These are phyloP conservation scores for Lumnitzera racemosa DNA, from an alignment of 345 rosid species.

Conservation along the genomic window DNA sequence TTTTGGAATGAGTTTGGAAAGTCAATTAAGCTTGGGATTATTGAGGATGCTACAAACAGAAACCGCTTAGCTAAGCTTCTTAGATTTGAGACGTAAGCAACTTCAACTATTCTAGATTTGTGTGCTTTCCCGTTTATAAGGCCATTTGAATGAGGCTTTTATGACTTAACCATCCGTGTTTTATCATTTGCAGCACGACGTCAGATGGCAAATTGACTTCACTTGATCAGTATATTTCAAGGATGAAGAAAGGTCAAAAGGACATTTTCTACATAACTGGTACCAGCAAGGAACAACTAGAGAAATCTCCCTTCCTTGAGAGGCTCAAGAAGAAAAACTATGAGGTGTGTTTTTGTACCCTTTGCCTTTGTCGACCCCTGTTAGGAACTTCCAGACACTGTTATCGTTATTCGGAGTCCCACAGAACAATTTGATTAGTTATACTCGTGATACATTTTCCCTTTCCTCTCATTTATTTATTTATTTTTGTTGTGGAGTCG, in stretches of 20 bases:
- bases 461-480: not conserved
- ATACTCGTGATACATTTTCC: not conserved
- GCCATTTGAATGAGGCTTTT: conserved; percentile 1
- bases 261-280: conserved; percentile 98
- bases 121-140: not conserved
- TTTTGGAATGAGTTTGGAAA: conserved; percentile 99
- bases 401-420: no score
- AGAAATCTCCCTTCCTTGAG: conserved; percentile 94
- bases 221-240: conserved; percentile 88
- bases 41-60: conserved; percentile 94
- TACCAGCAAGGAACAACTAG: conserved; percentile 80
- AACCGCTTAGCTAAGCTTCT: conserved; percentile 92
- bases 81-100: conserved; percentile 69
- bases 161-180: not conserved
- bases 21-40: conserved; percentile 89
- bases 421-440: no score
- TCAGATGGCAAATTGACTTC: conserved; percentile 94
- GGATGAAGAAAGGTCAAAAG: conserved; percentile 82
- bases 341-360: conserved; percentile 36
- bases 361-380: not conserved
- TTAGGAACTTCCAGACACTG: not conserved
- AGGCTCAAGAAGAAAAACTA: conserved; percentile 90
- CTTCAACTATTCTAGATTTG: not conserved
- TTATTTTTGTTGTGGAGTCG: no score
- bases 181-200: conserved; percentile 50